phyloP scores from a whole-genome alignment of 225 moss, liverwort and hornwort species.

The Neckera pumila region DNA sequence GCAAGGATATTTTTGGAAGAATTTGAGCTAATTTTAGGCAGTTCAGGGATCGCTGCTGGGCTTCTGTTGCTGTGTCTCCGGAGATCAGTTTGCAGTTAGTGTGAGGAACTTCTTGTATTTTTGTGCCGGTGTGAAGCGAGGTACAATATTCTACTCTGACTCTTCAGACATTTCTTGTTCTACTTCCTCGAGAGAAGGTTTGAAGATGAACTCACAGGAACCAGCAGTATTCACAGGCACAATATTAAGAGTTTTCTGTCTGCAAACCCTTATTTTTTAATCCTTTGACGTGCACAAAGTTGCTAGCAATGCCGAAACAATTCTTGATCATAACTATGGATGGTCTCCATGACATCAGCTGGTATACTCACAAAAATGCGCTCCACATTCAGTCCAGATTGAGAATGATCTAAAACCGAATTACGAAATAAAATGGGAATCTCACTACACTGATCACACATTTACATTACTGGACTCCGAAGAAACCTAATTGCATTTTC shows the following conservation, averaged over 20 bases:
- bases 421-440: neutral
- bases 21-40: too few relatives aligned
- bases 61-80: neutral
- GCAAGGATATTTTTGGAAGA: too few relatives aligned
- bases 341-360: neutral
- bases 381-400: neutral
- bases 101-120: neutral
- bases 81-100: neutral
- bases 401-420: neutral
- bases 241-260: neutral
- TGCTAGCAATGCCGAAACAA: neutral
- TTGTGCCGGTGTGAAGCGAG: neutral
- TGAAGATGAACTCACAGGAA: neutral
- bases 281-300: neutral
- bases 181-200: neutral
- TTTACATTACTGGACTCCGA: neutral
- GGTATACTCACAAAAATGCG: neutral
- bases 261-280: neutral
- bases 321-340: neutral
- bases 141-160: neutral
- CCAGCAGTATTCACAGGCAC: neutral
- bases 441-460: neutral
- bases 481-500: too few relatives aligned
- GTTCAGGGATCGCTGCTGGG: too few relatives aligned
- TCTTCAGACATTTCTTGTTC: neutral